phyloP scores from a whole-genome alignment of 2,329 filamentous ascomycete genomes.

The Fusarium denticulatum region DNA sequence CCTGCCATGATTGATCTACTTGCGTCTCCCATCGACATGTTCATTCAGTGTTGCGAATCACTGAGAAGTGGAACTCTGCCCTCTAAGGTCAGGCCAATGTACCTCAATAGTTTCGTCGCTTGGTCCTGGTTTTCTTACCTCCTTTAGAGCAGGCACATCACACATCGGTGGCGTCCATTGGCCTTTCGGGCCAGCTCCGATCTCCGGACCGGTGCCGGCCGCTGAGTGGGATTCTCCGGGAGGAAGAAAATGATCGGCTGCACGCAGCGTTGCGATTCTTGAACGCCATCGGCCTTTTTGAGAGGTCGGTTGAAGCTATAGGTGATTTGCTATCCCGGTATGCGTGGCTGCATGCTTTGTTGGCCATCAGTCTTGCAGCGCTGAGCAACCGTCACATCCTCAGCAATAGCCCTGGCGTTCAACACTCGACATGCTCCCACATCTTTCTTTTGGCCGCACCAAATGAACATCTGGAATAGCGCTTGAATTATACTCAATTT shows the following conservation, averaged over 20 bases:
- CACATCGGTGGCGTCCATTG: neutral
- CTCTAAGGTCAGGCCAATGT: too few relatives aligned
- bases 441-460: neutral
- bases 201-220: neutral
- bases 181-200: neutral
- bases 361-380: neutral
- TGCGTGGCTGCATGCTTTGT: too few relatives aligned
- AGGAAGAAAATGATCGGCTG: neutral
- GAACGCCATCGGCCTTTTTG: neutral
- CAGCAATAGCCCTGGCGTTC: too few relatives aligned
- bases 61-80: neutral
- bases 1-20: neutral
- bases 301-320: neutral
- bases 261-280: neutral
- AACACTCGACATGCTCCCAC: neutral
- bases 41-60: neutral
- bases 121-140: too few relatives aligned
- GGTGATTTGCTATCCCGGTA: too few relatives aligned
- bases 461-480: neutral
- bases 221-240: neutral
- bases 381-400: too few relatives aligned
- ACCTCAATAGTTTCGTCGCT: too few relatives aligned
- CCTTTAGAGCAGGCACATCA: neutral
- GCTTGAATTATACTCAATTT: neutral
- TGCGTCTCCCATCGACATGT: neutral